Base-by-base conservation (phyloP, 139 green algal species). In the Chlorella sp. region DNA sequence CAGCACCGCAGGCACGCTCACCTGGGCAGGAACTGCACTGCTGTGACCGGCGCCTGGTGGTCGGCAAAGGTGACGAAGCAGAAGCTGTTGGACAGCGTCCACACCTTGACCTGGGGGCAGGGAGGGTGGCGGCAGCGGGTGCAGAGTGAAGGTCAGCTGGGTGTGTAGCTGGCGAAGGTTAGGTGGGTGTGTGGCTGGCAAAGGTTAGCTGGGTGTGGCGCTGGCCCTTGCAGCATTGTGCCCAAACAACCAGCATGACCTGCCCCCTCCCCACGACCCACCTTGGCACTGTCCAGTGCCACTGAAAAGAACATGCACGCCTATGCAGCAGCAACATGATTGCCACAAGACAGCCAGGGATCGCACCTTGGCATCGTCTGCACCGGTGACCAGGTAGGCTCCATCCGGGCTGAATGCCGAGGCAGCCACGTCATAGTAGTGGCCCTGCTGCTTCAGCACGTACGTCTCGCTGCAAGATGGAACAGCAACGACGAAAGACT, bases 41-140 rank as follows among this genome's bases (percentile, higher is more conserved):
- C 93, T 0, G 94, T 98, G 56, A 99, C 92, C 0, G 96, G 95
- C 7, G 92, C 94, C 3, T 82, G 92, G 90, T 99, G 97, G 20
- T 98, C 97, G 9, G 87, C 87, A 89, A 99, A 98, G 26, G 97
- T 99, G 22, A 98, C 96, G 73, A 98, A 98, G 89, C 94, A 98
- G 83, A 96, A 96, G 38, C 95, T 93, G n/a, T 79, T 92, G 22
- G 84, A 68, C 81, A 93, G 65, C 78, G 94, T 93, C 92, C 94
- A 98, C 51, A 98, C 76, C 92, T 98, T 98, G 48, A 97, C 94
- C 86, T 90, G 84, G 56, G 8, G 16, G 28, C 36, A 40, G 41
- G 34, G 1, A 46, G 8, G 67, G 17, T 6, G 67, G 14, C 13
- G 32, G 65, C 30, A 41, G 65, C 20, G 16, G 65, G 32, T 2